A percentile compares a stretch with the other conserved stretches of the same genome.
Evolutionary conservation across 148 eudicot species (phyloP).

Genomic region (Silene uniflora): DNA sequence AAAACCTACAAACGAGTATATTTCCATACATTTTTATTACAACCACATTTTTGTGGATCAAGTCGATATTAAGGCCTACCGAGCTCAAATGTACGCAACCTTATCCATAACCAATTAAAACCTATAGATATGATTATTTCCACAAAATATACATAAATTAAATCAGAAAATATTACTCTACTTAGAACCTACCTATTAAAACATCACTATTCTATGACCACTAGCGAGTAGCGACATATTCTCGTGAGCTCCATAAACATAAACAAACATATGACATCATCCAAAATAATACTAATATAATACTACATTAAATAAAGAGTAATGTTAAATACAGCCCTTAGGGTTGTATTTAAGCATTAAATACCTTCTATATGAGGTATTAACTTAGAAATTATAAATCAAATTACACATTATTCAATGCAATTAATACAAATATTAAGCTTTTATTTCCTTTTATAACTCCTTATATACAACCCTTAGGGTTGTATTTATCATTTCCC

Average conservation of each 20-base stretch:
- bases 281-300: neutral
- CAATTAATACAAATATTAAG: too few relatives aligned
- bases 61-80: neutral
- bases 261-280: neutral
- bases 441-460: too few relatives aligned
- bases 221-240: neutral
- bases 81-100: slow-evolving; percentile 4
- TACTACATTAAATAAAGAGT: too few relatives aligned
- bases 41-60: neutral
- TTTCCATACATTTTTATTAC: neutral
- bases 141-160: neutral
- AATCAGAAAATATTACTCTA: neutral
- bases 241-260: too few relatives aligned
- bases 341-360: too few relatives aligned
- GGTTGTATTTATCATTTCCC: too few relatives aligned
- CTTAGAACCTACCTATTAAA: neutral
- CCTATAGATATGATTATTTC: neutral
- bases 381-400: too few relatives aligned
- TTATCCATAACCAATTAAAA: slow-evolving; percentile 4
- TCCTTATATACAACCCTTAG: too few relatives aligned
- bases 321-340: too few relatives aligned
- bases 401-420: too few relatives aligned
- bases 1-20: neutral
- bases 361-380: too few relatives aligned
- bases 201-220: neutral